Evolutionary conservation across 2,329 filamentous ascomycete genomes (phyloP), one percentile per base, ranked within the genome.

Genomic region (Didymella arachidicola): DNA sequence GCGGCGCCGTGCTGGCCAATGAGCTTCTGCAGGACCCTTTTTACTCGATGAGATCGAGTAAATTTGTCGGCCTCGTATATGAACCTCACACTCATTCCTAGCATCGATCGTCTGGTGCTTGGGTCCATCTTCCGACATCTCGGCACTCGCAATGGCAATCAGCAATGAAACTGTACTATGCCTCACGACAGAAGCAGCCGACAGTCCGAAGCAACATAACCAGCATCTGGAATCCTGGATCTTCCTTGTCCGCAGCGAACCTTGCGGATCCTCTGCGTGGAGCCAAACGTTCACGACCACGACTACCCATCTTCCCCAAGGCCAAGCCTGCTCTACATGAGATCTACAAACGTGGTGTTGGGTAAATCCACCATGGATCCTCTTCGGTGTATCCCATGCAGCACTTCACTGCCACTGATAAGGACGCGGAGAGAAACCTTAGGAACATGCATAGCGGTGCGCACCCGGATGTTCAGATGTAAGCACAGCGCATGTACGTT

Each of bases 21-120:
- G 47, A 70, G 51, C 38, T 42, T 27, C 36, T 45, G 36, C 46
- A 56, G 10, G 55, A 47, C 44, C 55, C 52, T 46, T 36, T 62
- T 72, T 70, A 71, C 69, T 70, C 70, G 63, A 71, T 72, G 47
- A 12, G 39, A 71, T 72, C 66, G 67, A 70, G 67, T 72, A 72
- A 72, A 61, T 45, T 18, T 45, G 53, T 36, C 58, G 45, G 55
- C 50, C 42, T 32, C 50, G 50, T 64, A 64, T 64, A 64, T 65
- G 60, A 60, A 53, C 41, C n/a, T 42, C 19, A 36, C 55, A 44
- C 34, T 53, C 42, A 52, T 55, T 45, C 46, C 48, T 58, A 29
- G 43, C 54, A 36, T 46, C 22, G 53, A 53, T 45, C 36, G 22
- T 50, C 44, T 51, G 39, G 52, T 43, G 29, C 46, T 46, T 41